Evolutionary conservation across 768 basidiomycete species (phyloP).

Genomic region (Russula foetens): DNA sequence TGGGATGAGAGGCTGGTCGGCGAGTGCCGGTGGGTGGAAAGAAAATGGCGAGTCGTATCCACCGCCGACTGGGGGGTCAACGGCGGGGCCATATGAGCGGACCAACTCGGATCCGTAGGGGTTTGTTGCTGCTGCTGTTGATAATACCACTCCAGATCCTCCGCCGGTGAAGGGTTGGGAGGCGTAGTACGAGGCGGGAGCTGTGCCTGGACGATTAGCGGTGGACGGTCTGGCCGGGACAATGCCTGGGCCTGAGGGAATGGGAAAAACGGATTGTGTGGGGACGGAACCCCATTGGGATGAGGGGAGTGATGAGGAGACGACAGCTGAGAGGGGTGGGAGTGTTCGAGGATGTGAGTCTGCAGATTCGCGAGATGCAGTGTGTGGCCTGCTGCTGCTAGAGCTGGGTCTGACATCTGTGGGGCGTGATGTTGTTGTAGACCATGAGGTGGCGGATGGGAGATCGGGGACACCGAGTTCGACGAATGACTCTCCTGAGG

Average conservation of each 20-base stretch:
- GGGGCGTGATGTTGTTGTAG: slow-evolving; percentile 21
- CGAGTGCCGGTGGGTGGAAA: slow-evolving; percentile 60
- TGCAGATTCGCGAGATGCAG: slow-evolving; percentile 39
- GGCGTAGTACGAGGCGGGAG: slow-evolving; percentile 57
- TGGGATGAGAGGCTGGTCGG: slow-evolving; percentile 35
- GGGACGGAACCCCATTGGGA: slow-evolving; percentile 20
- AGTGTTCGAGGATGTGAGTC: slow-evolving; percentile 40
- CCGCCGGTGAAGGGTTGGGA: slow-evolving; percentile 32
- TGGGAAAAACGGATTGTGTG: slow-evolving; percentile 45
- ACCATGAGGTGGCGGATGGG: slow-evolving; percentile 20
- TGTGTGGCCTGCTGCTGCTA: slow-evolving; percentile 43
- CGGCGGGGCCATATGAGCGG: slow-evolving; percentile 26
- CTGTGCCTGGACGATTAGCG: slow-evolving; percentile 59
- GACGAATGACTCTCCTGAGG: slow-evolving; percentile 40
- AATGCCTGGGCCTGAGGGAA: slow-evolving; percentile 47
- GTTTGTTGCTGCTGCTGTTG: slow-evolving; percentile 21
- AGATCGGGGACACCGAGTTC: slow-evolving; percentile 36
- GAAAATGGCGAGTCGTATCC: slow-evolving; percentile 63
- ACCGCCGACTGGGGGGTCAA: slow-evolving; percentile 26
- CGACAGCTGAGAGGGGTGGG: slow-evolving; percentile 69
- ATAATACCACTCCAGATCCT: slow-evolving; percentile 42
- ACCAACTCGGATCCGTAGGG: slow-evolving; percentile 31
- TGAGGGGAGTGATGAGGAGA: slow-evolving; percentile 55
- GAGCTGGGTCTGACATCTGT: slow-evolving; percentile 38
- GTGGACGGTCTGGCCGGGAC: slow-evolving; percentile 48